Conservation (phyloP, 805 yeast genomes). For the Suhomyces sp. region DNA sequence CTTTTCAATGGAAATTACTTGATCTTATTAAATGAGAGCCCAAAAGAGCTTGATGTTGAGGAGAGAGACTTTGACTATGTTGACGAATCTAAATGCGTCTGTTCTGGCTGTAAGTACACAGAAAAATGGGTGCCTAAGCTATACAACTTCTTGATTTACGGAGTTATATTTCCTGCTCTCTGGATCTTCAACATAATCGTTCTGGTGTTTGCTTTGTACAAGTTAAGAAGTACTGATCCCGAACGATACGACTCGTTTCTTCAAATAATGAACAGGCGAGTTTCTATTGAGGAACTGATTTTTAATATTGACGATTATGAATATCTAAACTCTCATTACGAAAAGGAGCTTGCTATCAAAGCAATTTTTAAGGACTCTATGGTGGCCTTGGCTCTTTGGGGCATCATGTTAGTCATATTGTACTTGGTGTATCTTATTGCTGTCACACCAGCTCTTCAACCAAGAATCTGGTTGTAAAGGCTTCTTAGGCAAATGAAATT, state of each 20-base stretch:
- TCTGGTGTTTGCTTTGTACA: slow-evolving; percentile 7
- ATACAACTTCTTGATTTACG: slow-evolving; percentile 13
- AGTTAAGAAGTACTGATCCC: slow-evolving; percentile 8
- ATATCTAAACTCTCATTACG: slow-evolving; percentile 10
- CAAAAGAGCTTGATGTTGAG: too few relatives aligned
- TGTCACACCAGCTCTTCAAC: too few relatives aligned
- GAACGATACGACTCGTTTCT: slow-evolving; percentile 11
- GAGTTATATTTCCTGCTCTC: slow-evolving; percentile 18
- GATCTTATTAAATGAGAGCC: too few relatives aligned
- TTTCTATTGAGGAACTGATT: too few relatives aligned
- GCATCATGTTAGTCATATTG: too few relatives aligned
- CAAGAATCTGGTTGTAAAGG: too few relatives aligned
- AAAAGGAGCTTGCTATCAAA: too few relatives aligned
- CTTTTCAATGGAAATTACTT: too few relatives aligned
- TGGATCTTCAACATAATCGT: slow-evolving; percentile 16
- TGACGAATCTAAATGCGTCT: slow-evolving; percentile 4
- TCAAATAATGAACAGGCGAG: slow-evolving; percentile 3
- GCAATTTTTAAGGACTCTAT: too few relatives aligned
- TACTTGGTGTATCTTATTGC: too few relatives aligned
- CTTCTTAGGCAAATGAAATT: too few relatives aligned
- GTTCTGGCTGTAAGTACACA: slow-evolving; percentile 7
- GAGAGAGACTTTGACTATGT: not conserved
- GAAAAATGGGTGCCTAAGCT: slow-evolving; percentile 1
- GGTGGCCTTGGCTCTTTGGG: too few relatives aligned
- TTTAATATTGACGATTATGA: slow-evolving; percentile 21